These are phyloP conservation scores for Saccharomyces hybrid DNA, from an alignment of 1,139 yeast species.

Conservation along the genomic window DNA sequence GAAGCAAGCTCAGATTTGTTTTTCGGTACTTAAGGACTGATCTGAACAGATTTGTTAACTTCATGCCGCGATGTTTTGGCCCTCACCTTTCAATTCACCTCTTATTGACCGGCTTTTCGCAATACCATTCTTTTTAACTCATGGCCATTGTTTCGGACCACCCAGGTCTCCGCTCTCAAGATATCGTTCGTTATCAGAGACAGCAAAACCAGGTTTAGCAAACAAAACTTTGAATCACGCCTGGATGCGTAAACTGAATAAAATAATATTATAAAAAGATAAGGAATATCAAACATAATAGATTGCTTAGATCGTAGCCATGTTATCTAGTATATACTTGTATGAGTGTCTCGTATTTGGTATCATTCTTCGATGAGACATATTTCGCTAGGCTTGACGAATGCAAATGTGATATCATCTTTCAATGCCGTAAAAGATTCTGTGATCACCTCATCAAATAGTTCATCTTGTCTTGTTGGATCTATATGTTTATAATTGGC, in stretches of 20 bases:
- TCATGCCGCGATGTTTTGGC: background rate
- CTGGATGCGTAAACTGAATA: background rate
- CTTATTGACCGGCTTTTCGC: background rate
- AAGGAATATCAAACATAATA: background rate
- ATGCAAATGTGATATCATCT: constrained; percentile 24
- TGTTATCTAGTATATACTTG: background rate
- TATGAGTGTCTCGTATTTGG: background rate
- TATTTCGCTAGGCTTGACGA: constrained; percentile 19
- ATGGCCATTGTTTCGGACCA: background rate
- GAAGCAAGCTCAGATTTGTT: constrained; percentile 25
- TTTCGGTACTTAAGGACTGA: constrained; percentile 26
- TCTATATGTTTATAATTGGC: constrained; percentile 55
- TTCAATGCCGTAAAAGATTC: constrained; percentile 12
- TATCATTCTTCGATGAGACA: background rate
- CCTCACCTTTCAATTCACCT: background rate
- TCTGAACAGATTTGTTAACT: constrained; percentile 7
- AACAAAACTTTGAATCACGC: no score
- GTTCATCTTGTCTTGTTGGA: constrained; percentile 31
- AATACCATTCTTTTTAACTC: background rate
- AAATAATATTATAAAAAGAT: background rate
- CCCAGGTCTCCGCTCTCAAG: no score
- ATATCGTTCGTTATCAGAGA: no score
- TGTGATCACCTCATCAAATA: constrained; percentile 20
- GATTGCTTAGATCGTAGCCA: background rate
- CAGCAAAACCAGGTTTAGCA: no score